Base-by-base conservation (phyloP, 768 basidiomycete genomes). In the Porphyrellus cyaneotinctus region DNA sequence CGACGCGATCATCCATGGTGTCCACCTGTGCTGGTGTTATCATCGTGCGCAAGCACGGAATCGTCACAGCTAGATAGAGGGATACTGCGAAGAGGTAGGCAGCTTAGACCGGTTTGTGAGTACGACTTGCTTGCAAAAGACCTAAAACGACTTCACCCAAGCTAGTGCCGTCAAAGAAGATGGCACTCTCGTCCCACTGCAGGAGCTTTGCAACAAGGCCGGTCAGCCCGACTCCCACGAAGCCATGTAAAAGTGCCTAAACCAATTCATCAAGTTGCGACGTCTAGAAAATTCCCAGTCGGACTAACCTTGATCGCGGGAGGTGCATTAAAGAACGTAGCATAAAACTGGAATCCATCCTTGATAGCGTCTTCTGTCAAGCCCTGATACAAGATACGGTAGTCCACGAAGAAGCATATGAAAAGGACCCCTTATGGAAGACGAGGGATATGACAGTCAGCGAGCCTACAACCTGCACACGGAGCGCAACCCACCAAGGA, bases 111-210 rank as follows among this genome's bases (percentile, higher is more conserved):
- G n/a, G 48, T 35, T 13, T 43, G 60, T 67, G 37, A 69, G 59
- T 28, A 48, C 23, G 18, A 23, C 11, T 31, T 6, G 22, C 15
- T 18, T 30, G 38, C 33, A 15, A 22, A 52, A 32, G 11, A 6
- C 20, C 4, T 6, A 33, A 51, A 37, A n/a, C 15, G 15, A 30
- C 14, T 82, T 60, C 59, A 94, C 94, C 91, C 53, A 95, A 70
- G 59, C 83, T 85, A 22, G 87, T 85, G 20, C 95, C 95, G 69
- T 97, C 95, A 68, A 97, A 97, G 75, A 91, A 94, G 73, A 95
- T 79, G 9, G 95, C 95, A 59, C 88, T 91, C 63, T 97, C 94
- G 64, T 86, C 84, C 91, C 93, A 97, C 56, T 76, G 80, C 69
- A 88, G 78, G 52, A 97, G 75, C 69, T 97, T 97, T 43, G 81